A percentile compares a stretch with the other conserved stretches of the same genome.
These are phyloP conservation scores for Populus ilicifolia DNA, from an alignment of 345 rosid genomes.

Conservation along the genomic window DNA sequence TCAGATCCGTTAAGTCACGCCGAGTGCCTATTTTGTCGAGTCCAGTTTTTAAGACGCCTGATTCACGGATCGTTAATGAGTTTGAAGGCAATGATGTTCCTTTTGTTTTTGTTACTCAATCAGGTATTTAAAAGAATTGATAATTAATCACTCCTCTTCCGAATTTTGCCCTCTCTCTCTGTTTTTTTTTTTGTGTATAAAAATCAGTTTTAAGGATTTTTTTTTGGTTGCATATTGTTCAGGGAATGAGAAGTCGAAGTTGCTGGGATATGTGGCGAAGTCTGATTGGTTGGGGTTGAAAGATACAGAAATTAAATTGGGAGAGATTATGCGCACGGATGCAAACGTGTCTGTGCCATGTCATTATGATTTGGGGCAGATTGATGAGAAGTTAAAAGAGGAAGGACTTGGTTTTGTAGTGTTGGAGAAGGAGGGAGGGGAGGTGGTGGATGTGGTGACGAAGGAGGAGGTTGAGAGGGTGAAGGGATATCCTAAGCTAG, in stretches of 20 bases:
- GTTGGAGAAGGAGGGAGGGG: slow-evolving; percentile 52
- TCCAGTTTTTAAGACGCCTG: slow-evolving; percentile 43
- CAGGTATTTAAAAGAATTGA: slow-evolving; percentile 24
- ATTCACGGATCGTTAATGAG: slow-evolving; percentile 28
- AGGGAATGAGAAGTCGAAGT: slow-evolving; percentile 45
- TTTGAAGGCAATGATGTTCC: slow-evolving; percentile 30
- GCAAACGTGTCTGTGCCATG: slow-evolving; percentile 43
- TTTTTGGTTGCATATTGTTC: not conserved
- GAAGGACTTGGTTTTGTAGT: slow-evolving; percentile 46
- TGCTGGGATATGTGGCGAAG: slow-evolving; percentile 57
- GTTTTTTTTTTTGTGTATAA: not conserved
- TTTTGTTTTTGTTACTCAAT: slow-evolving; percentile 36
- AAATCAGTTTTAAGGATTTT: not conserved
- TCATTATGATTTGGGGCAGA: slow-evolving; percentile 50
- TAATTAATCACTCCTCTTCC: not conserved
- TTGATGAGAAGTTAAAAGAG: slow-evolving; percentile 43
- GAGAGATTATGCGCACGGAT: slow-evolving; percentile 52
- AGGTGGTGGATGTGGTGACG: slow-evolving; percentile 52
- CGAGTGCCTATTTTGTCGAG: slow-evolving; percentile 57
- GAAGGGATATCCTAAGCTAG: slow-evolving; percentile 67
- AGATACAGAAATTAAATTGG: slow-evolving; percentile 53
- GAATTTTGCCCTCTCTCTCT: not conserved
- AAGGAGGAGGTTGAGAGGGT: slow-evolving; percentile 72
- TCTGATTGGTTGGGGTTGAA: slow-evolving; percentile 48
- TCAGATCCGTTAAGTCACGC: slow-evolving; percentile 67